phyloP scores from a whole-genome alignment of 768 basidiomycete species.

The Nidularia pulvinata region DNA sequence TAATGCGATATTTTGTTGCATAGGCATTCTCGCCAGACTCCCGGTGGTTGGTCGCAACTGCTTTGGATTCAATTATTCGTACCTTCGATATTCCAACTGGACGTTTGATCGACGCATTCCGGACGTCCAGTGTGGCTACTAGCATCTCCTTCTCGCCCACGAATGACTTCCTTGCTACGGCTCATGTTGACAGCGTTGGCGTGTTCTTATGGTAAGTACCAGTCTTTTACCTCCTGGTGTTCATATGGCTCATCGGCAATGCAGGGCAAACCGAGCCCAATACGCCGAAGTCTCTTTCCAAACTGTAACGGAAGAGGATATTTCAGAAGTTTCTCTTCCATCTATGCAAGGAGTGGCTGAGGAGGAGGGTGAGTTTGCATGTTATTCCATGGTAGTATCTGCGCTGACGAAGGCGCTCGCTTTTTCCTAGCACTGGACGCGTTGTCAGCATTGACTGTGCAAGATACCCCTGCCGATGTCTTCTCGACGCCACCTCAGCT shows the following conservation, averaged over 20 bases:
- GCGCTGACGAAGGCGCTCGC: constrained; percentile 1
- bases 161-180: constrained; percentile 93
- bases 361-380: constrained; percentile 64
- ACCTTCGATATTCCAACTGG: constrained; percentile 98
- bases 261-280: constrained; percentile 94
- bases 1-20: background rate
- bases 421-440: constrained; percentile 61
- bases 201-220: constrained; percentile 84
- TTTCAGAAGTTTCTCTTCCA: constrained; percentile 72
- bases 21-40: constrained; percentile 96
- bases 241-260: constrained; percentile 3
- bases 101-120: constrained; percentile 89
- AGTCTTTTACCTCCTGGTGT: background rate
- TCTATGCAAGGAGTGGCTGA: constrained; percentile 82
- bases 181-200: constrained; percentile 93
- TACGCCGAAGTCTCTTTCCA: constrained; percentile 85
- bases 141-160: constrained; percentile 93
- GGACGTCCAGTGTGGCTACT: constrained; percentile 84
- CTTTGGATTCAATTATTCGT: constrained; percentile 89
- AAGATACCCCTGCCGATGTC: constrained; percentile 63
- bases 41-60: constrained; percentile 88
- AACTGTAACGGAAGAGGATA: constrained; percentile 74
- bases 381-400: background rate
- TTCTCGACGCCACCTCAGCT: constrained; percentile 90
- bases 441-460: constrained; percentile 59